A percentile compares a stretch with the other conserved stretches of the same genome.
Evolutionary conservation across 179 eudicot genomes (phyloP).

Genomic region (Vitellaria paradoxa): DNA sequence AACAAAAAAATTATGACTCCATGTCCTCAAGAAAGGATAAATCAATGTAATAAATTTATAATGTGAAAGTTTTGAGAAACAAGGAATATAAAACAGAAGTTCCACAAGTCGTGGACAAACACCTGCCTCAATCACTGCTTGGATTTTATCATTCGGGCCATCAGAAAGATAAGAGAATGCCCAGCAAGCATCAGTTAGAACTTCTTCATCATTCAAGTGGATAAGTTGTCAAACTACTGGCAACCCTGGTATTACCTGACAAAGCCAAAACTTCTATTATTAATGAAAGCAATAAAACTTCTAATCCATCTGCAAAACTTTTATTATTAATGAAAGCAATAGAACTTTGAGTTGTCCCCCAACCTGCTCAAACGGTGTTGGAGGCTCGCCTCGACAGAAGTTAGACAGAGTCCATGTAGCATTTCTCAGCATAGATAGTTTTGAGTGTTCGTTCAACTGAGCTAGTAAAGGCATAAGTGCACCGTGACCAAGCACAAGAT

Average conservation of each 20-base stretch:
- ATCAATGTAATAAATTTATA: not conserved
- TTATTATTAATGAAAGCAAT: no score
- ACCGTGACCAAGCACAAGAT: conserved; percentile 52
- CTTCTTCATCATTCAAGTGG: conserved; percentile 73
- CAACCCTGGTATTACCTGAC: conserved; percentile 76
- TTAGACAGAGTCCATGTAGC: conserved; percentile 91
- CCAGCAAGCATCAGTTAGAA: conserved; percentile 85
- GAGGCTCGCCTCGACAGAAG: conserved; percentile 90
- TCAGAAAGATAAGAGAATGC: conserved; percentile 88
- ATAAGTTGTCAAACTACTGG: conserved; percentile 70
- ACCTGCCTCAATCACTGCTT: conserved; percentile 82
- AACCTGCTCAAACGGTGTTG: conserved; percentile 81
- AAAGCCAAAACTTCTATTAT: conserved; percentile 4
- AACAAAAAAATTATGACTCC: no score
- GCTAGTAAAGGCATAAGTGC: conserved; percentile 67
- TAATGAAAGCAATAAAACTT: not conserved
- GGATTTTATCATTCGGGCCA: conserved; percentile 86
- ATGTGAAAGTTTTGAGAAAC: not conserved
- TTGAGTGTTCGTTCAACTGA: conserved; percentile 74
- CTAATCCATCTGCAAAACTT: not conserved
- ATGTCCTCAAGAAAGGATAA: not conserved
- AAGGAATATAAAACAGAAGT: conserved; percentile 61
- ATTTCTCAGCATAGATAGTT: conserved; percentile 84
- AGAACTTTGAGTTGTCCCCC: not conserved
- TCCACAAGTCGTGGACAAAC: conserved; percentile 76